Percentiles rank a stretch among this genome's conserved stretches.
phyloP scores from a whole-genome alignment of 352 stramenopile genomes.

The Halophytophthora batemanensis region DNA sequence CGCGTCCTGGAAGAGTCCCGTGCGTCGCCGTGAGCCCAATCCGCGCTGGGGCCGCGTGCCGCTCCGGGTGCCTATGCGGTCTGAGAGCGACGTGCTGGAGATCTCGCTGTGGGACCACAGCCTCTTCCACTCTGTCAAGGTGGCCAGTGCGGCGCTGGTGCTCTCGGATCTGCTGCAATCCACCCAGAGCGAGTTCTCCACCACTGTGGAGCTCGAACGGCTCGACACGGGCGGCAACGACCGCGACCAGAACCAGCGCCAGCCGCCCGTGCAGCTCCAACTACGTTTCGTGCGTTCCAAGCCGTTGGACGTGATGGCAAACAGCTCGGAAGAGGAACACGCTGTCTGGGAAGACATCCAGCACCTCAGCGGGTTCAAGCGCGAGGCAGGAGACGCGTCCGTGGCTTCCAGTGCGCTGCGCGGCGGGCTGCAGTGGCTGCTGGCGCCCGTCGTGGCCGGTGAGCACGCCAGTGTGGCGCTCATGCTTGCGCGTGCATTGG shows the following conservation, averaged over 20 bases:
- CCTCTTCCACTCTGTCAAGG: constrained; percentile 58
- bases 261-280: constrained; percentile 39
- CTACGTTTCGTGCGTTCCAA: constrained; percentile 26
- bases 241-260: constrained; percentile 10
- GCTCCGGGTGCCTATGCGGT: constrained; percentile 33
- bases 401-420: constrained; percentile 4
- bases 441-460: constrained; percentile 26
- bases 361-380: constrained; percentile 11
- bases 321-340: constrained; percentile 24
- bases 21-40: constrained; percentile 35
- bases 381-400: background rate
- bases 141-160: constrained; percentile 43
- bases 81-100: constrained; percentile 37
- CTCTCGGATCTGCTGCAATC: constrained; percentile 40
- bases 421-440: constrained; percentile 27
- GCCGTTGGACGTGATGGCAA: constrained; percentile 13
- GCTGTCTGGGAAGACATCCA: constrained; percentile 5
- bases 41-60: constrained; percentile 42
- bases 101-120: constrained; percentile 68
- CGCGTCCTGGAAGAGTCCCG: constrained; percentile 43
- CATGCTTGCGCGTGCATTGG: constrained; percentile 36
- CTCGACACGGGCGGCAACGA: constrained; percentile 28
- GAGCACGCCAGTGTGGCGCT: constrained; percentile 23
- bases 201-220: constrained; percentile 48
- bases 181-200: constrained; percentile 30